Percentiles rank a stretch among this genome's conserved stretches.
These are phyloP conservation scores for Gynostemma pentaphyllum DNA, from an alignment of 306 rosid genomes.

Conservation along the genomic window DNA sequence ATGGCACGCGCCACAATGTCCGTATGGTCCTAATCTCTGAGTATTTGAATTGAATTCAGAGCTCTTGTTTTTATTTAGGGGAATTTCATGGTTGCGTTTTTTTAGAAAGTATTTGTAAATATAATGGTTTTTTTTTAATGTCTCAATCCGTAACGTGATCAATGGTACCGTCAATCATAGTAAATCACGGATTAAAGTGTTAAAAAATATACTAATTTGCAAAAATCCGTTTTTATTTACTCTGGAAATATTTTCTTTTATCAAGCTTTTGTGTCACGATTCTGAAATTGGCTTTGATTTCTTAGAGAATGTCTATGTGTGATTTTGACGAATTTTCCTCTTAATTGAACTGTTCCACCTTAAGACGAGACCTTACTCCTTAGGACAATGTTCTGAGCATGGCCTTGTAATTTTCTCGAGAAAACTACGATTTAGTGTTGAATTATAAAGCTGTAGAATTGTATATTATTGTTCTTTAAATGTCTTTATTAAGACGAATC, in stretches of 20 bases:
- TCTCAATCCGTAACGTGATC: too few species aligned
- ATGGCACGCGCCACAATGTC: constrained; percentile 17
- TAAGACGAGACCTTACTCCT: too few species aligned
- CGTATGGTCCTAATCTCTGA: constrained; percentile 5
- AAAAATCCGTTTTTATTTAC: too few species aligned
- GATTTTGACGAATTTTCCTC: too few species aligned
- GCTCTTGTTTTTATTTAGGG: not conserved
- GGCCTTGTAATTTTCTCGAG: not conserved
- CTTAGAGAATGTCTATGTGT: too few species aligned
- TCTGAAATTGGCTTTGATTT: not conserved
- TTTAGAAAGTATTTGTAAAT: too few species aligned
- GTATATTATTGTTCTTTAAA: not conserved
- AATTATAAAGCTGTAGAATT: not conserved
- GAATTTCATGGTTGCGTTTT: not conserved
- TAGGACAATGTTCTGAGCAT: not conserved
- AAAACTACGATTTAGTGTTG: not conserved
- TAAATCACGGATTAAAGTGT: too few species aligned
- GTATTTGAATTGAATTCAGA: not conserved
- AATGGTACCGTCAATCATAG: too few species aligned
- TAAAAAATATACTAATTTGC: too few species aligned
- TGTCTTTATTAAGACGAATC: not conserved
- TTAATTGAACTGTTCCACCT: too few species aligned
- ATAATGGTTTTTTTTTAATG: too few species aligned
- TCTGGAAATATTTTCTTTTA: not conserved
- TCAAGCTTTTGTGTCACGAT: not conserved